These are phyloP conservation scores for Parastagonospora avenae DNA, from an alignment of 2,329 filamentous ascomycete genomes.

Conservation along the genomic window DNA sequence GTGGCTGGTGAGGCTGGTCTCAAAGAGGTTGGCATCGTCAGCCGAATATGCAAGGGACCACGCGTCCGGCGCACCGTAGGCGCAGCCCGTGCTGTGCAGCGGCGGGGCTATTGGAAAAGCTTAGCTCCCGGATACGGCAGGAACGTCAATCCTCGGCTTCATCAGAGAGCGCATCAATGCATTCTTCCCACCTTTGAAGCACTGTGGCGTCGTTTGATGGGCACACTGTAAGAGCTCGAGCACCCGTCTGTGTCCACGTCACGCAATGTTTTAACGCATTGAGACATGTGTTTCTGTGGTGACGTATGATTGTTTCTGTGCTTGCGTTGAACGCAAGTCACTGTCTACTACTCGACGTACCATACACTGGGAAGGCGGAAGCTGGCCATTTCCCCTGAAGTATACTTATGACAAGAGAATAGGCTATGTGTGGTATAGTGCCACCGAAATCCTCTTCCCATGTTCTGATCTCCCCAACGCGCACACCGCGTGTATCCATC, in stretches of 20 bases:
- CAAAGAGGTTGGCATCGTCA: constrained; percentile 12
- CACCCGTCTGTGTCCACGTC: too few species aligned
- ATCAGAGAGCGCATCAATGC: too few species aligned
- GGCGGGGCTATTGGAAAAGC: background rate
- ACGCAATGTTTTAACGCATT: too few species aligned
- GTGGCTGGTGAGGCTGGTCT: constrained; percentile 17
- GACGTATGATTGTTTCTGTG: too few species aligned
- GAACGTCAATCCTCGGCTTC: background rate
- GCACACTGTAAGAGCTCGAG: too few species aligned
- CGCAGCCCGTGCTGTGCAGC: background rate
- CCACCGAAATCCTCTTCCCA: constrained; percentile 25
- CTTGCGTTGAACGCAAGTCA: background rate
- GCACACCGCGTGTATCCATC: background rate
- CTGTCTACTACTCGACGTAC: background rate
- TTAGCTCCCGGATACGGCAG: background rate
- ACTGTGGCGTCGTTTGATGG: too few species aligned
- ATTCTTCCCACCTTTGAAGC: too few species aligned
- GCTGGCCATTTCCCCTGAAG: too few species aligned
- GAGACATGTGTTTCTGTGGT: too few species aligned
- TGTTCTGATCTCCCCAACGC: constrained; percentile 16
- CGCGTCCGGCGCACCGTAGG: too few species aligned
- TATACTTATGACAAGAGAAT: constrained; percentile 1
- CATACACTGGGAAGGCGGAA: too few species aligned
- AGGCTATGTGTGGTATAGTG: constrained; percentile 30
- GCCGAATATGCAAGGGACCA: constrained; percentile 14